Conservation (phyloP, 768 basidiomycete species). For the Suillus spraguei region DNA sequence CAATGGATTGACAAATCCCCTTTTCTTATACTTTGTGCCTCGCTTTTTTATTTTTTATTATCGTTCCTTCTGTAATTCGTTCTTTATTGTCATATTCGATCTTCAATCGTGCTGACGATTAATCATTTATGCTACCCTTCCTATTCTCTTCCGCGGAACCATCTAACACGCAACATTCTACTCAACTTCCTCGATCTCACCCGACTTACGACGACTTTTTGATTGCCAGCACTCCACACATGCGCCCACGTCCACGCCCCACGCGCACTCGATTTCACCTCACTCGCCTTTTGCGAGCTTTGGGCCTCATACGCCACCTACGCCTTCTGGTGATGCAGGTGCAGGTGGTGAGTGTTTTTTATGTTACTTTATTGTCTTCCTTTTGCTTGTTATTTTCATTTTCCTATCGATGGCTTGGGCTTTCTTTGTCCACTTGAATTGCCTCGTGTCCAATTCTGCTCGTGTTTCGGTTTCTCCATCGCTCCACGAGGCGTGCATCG, state of each 20-base stretch:
- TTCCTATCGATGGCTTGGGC: not conserved
- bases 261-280: slow-evolving; percentile 16
- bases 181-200: not conserved
- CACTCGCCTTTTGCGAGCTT: slow-evolving; percentile 25
- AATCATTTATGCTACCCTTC: not conserved
- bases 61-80: not conserved
- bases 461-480: not conserved
- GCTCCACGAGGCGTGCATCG: not conserved
- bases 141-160: slow-evolving; percentile 1
- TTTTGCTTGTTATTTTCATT: not conserved
- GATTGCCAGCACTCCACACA: slow-evolving; percentile 20
- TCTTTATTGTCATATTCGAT: not conserved
- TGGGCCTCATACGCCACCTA: slow-evolving; percentile 22
- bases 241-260: slow-evolving; percentile 4
- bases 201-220: not conserved
- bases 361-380: not conserved
- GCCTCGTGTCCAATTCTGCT: too few species aligned
- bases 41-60: not conserved
- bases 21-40: not conserved
- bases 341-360: slow-evolving; percentile 22
- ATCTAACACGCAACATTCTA: not conserved
- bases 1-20: not conserved
- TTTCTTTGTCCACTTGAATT: not conserved
- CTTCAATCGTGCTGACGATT: not conserved
- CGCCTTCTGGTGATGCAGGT: slow-evolving; percentile 26